Percentiles rank a stretch among this genome's conserved stretches.
These are phyloP conservation scores for Cordyceps cateniannulata DNA, from an alignment of 2,329 filamentous ascomycete genomes.

Conservation along the genomic window DNA sequence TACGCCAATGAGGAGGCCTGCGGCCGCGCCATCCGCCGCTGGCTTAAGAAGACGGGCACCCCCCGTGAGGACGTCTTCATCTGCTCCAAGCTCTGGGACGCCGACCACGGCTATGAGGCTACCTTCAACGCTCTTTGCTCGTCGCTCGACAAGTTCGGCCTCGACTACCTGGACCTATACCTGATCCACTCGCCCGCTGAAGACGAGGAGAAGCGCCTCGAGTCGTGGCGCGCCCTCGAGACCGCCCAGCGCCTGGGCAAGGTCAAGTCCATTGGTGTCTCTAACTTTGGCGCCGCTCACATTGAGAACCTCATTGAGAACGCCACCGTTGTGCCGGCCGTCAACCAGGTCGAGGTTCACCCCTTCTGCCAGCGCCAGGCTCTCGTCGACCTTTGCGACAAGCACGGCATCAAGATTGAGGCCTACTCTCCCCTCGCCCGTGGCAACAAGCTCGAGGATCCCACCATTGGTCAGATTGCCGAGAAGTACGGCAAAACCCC, in stretches of 20 bases:
- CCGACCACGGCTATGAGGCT: slow-evolving; percentile 35
- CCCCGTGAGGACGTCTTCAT: slow-evolving; percentile 63
- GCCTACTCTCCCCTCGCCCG: slow-evolving; percentile 66
- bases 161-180: slow-evolving; percentile 70
- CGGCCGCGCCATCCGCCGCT: slow-evolving; percentile 64
- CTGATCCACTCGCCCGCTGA: slow-evolving; percentile 60
- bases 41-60: slow-evolving; percentile 54
- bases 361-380: slow-evolving; percentile 62
- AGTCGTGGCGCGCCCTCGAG: slow-evolving; percentile 68
- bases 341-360: slow-evolving; percentile 78
- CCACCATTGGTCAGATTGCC: slow-evolving; percentile 54
- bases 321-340: slow-evolving; percentile 53
- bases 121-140: slow-evolving; percentile 57
- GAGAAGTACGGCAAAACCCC: slow-evolving; percentile 65
- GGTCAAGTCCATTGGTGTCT: slow-evolving; percentile 66
- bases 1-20: slow-evolving; percentile 64
- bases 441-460: slow-evolving; percentile 60
- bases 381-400: slow-evolving; percentile 49
- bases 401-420: slow-evolving; percentile 48
- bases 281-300: slow-evolving; percentile 66
- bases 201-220: slow-evolving; percentile 58
- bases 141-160: slow-evolving; percentile 56
- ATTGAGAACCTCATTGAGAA: slow-evolving; percentile 50
- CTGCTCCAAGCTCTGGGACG: slow-evolving; percentile 60
- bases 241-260: slow-evolving; percentile 59